Percentiles rank a stretch among this genome's conserved stretches.
phyloP scores from a whole-genome alignment of 1,139 yeast species.

The Nadsonia starkeyi-henricii region DNA sequence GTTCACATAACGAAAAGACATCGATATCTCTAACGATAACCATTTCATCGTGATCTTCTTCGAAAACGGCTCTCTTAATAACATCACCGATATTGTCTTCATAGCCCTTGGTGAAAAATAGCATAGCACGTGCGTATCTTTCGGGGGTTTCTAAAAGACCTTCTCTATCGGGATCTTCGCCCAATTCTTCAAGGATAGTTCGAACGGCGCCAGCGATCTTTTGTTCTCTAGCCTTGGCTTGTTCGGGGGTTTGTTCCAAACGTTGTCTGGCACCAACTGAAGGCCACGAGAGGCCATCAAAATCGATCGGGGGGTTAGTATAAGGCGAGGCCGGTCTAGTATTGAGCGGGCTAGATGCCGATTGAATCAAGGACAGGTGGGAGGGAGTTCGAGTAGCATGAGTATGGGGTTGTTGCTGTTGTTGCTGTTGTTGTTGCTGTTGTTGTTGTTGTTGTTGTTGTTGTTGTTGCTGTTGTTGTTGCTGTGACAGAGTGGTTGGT shows the following conservation, averaged over 20 bases:
- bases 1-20: constrained; percentile 86
- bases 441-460: background rate
- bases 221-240: constrained; percentile 44
- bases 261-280: constrained; percentile 72
- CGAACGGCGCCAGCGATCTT: constrained; percentile 79
- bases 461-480: too few species aligned
- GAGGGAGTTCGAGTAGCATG: background rate
- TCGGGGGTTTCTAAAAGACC: constrained; percentile 92
- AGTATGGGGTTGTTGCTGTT: background rate
- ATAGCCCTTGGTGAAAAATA: constrained; percentile 89
- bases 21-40: constrained; percentile 94
- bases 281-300: constrained; percentile 92
- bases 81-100: constrained; percentile 75
- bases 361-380: background rate
- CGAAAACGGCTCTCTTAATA: constrained; percentile 88
- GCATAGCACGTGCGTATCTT: constrained; percentile 91
- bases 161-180: constrained; percentile 82
- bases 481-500: constrained; percentile 1
- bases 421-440: too few species aligned
- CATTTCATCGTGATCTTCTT: constrained; percentile 98
- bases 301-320: constrained; percentile 78
- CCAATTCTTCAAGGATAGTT: constrained; percentile 69
- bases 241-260: constrained; percentile 50
- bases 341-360: constrained; percentile 30
- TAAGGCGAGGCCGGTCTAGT: constrained; percentile 76